phyloP scores from a whole-genome alignment of 441 rosid species.

The Adansonia rubrostipa region DNA sequence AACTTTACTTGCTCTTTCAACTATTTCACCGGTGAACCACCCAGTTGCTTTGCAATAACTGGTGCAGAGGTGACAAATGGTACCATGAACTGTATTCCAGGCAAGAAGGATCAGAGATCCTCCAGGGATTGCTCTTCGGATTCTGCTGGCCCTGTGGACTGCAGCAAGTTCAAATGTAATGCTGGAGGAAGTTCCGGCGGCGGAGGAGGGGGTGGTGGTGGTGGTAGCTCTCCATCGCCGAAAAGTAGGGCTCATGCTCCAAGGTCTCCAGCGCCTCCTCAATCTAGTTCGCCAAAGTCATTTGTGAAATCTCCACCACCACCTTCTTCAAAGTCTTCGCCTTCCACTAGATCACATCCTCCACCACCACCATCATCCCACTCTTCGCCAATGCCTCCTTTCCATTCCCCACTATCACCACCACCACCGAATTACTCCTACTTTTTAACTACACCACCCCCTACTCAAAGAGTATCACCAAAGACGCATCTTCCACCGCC shows the following conservation, averaged over 20 bases:
- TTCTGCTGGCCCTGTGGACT: conserved; percentile 56
- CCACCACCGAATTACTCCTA: conserved; percentile 47
- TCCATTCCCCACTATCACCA: conserved; percentile 32
- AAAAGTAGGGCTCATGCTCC: conserved; percentile 38
- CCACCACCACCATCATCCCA: conserved; percentile 53
- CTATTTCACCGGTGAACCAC: conserved; percentile 57
- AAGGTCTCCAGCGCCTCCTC: conserved; percentile 40
- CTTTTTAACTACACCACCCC: conserved; percentile 40
- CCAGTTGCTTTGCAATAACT: conserved; percentile 46
- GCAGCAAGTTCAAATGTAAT: conserved; percentile 51
- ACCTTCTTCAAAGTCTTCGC: conserved; percentile 51
- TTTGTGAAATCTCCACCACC: conserved; percentile 40
- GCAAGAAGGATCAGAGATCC: conserved; percentile 55
- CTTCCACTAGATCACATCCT: conserved; percentile 52
- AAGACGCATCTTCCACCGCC: conserved; percentile 49
- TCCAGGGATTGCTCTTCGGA: conserved; percentile 53
- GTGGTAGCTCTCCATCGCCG: conserved; percentile 20
- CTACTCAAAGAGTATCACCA: conserved; percentile 48
- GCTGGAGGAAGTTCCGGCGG: conserved; percentile 27
- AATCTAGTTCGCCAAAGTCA: conserved; percentile 17
- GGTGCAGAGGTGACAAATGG: conserved; percentile 46
- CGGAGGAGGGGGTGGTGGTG: conserved; percentile 33
- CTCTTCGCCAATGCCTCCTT: conserved; percentile 41
- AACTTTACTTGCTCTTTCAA: conserved; percentile 70
- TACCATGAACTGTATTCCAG: conserved; percentile 54